phyloP scores from a whole-genome alignment of 1,139 yeast species.

The Yamadazyma mexicana region DNA sequence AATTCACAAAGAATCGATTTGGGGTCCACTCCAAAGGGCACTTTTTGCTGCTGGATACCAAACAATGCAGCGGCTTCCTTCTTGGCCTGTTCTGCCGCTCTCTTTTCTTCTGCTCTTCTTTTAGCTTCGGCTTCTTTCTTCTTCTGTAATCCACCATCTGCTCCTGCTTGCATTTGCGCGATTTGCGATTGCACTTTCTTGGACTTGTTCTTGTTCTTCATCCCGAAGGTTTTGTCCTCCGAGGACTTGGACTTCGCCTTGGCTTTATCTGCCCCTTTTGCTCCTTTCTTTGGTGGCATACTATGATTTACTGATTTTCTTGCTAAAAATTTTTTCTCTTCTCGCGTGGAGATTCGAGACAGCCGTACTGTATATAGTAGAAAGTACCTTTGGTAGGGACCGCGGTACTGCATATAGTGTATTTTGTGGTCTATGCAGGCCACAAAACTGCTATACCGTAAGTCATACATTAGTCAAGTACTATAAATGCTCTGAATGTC shows the following conservation, averaged over 20 bases:
- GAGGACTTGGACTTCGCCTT: constrained; percentile 67
- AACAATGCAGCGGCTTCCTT: constrained; percentile 81
- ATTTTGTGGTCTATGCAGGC: no score
- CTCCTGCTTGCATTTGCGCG: constrained; percentile 68
- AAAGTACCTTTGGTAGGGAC: no score
- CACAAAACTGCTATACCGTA: no score
- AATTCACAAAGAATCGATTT: constrained; percentile 88
- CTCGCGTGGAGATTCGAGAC: not conserved
- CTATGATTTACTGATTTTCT: no score
- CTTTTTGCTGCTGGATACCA: constrained; percentile 75
- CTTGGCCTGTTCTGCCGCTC: constrained; percentile 87
- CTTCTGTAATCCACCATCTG: constrained; percentile 61
- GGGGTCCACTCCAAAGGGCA: constrained; percentile 97
- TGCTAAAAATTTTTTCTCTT: not conserved
- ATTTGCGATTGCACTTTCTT: constrained; percentile 87
- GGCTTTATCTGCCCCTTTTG: no score
- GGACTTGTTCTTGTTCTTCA: constrained; percentile 91
- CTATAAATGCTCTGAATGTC: no score
- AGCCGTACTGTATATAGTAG: not conserved
- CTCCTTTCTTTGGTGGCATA: constrained; percentile 83
- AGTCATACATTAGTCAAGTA: no score
- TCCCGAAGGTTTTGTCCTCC: constrained; percentile 91
- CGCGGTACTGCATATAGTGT: no score
- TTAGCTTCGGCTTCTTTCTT: constrained; percentile 78
- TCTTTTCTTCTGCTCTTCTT: constrained; percentile 79